Conservation (phyloP, 2,329 filamentous ascomycete genomes). For the Curvularia sp. region DNA sequence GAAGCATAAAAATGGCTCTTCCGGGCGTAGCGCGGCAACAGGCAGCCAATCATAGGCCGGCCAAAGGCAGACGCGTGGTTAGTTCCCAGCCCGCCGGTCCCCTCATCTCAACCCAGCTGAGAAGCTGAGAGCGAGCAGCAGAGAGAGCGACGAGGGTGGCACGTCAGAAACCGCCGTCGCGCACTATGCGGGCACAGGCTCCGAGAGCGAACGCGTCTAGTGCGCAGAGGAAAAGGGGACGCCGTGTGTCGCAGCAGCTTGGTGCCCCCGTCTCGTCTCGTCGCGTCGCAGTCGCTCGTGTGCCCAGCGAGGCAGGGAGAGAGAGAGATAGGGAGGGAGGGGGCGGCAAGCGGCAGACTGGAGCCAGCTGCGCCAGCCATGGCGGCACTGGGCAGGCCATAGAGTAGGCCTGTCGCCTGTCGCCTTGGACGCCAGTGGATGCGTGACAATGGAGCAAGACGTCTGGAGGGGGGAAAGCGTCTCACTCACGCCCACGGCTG, state of each 20-base stretch:
- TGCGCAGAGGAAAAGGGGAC: conserved; percentile 26
- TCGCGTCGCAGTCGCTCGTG: conserved; percentile 24
- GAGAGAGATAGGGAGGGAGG: conserved; percentile 7
- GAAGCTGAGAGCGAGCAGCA: conserved; percentile 19
- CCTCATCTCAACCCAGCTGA: conserved; percentile 25
- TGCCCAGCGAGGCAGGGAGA: conserved; percentile 2
- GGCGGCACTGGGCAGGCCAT: conserved; percentile 26
- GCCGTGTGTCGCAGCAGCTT: conserved; percentile 35
- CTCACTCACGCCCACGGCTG: too few species aligned
- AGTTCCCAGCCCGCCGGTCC: conserved; percentile 21
- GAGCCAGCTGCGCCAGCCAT: conserved; percentile 31
- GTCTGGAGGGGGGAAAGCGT: conserved; percentile 17
- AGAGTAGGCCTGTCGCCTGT: too few species aligned
- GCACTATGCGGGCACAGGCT: conserved; percentile 22
- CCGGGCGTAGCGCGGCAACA: conserved; percentile 6
- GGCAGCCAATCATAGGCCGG: conserved; percentile 22
- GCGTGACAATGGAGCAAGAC: conserved; percentile 11
- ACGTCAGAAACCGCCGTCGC: conserved; percentile 20
- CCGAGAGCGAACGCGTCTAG: conserved; percentile 18
- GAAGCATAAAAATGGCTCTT: conserved; percentile 24
- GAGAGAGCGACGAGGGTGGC: conserved; percentile 14
- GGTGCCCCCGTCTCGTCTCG: not conserved
- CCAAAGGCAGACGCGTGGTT: conserved; percentile 26
- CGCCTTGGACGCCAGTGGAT: too few species aligned
- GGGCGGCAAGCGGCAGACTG: conserved; percentile 12